These are phyloP conservation scores for Ajuga chamaepitys DNA, from an alignment of 257 asterid genomes.

Conservation along the genomic window DNA sequence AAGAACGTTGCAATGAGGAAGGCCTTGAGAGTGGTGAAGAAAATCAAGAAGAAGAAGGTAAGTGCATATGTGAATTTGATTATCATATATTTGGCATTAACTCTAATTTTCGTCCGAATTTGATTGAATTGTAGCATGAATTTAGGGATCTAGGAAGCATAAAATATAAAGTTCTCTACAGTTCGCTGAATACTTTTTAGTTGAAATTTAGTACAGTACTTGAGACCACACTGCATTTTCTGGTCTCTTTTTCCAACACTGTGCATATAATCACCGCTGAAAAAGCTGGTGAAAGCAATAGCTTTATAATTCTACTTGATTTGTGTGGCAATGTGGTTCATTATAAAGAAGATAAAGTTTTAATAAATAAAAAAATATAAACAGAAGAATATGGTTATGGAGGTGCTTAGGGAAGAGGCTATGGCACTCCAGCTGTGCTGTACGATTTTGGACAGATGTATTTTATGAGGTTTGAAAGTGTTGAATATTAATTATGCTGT, in stretches of 20 bases:
- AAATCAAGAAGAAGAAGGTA: conserved; percentile 9
- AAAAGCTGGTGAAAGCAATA: conserved; percentile 34
- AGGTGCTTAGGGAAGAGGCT: conserved; percentile 28
- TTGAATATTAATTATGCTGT: conserved; percentile 31
- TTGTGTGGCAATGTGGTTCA: conserved; percentile 21
- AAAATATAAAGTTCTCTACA: conserved; percentile 33
- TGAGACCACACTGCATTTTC: conserved; percentile 9
- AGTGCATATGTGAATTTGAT: conserved; percentile 19
- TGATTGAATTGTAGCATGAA: not conserved
- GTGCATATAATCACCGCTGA: conserved; percentile 23
- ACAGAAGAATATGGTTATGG: conserved; percentile 20
- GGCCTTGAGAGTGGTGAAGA: conserved; percentile 14
- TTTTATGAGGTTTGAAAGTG: conserved; percentile 29
- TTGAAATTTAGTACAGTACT: conserved; percentile 8
- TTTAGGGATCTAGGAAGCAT: conserved; percentile 27
- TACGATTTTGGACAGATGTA: conserved; percentile 30
- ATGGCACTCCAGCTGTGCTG: conserved; percentile 50
- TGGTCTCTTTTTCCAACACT: conserved; percentile 12
- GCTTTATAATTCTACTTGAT: conserved; percentile 16
- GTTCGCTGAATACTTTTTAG: conserved; percentile 12
- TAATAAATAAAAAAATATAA: too few relatives aligned
- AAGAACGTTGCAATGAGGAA: not conserved
- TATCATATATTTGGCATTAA: not conserved
- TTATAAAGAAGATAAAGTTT: conserved; percentile 9
- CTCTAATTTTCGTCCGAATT: not conserved